phyloP scores from a whole-genome alignment of 805 yeast species.

The Ogataea parapolymorpha region DNA sequence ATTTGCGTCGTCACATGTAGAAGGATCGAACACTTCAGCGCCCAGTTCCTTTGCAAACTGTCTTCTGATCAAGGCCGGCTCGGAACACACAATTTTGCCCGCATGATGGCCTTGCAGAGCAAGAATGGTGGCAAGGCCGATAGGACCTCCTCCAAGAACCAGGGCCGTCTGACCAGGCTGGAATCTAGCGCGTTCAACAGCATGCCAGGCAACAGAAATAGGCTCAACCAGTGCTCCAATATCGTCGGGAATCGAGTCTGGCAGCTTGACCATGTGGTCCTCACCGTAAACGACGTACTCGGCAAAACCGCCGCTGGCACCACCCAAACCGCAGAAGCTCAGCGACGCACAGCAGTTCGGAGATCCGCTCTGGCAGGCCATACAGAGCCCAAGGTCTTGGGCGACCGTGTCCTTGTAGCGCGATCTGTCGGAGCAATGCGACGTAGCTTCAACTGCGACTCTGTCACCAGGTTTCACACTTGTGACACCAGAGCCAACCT shows the following conservation, averaged over 20 bases:
- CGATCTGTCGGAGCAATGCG: constrained; percentile 45
- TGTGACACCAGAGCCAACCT: constrained; percentile 42
- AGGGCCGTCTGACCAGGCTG: constrained; percentile 44
- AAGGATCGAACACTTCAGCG: constrained; percentile 38
- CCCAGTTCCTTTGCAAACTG: constrained; percentile 51
- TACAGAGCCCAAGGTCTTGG: constrained; percentile 32
- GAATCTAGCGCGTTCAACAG: constrained; percentile 44
- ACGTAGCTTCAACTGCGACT: constrained; percentile 43
- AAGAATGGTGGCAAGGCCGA: constrained; percentile 56
- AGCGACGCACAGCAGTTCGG: constrained; percentile 51
- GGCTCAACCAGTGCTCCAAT: constrained; percentile 58
- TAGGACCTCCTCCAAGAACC: constrained; percentile 61
- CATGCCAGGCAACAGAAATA: constrained; percentile 58
- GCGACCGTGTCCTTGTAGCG: constrained; percentile 19
- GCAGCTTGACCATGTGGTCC: constrained; percentile 39
- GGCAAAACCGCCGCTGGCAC: constrained; percentile 48
- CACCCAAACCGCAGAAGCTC: constrained; percentile 46
- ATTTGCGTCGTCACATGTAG: constrained; percentile 28
- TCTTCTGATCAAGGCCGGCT: constrained; percentile 60
- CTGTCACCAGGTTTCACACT: constrained; percentile 46
- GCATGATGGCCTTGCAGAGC: constrained; percentile 50
- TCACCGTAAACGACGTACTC: constrained; percentile 41
- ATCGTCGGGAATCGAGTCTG: constrained; percentile 20
- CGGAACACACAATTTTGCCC: constrained; percentile 53
- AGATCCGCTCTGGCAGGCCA: constrained; percentile 46